Conservation (phyloP, 768 basidiomycete genomes). For the Pleurotus eryngii region DNA sequence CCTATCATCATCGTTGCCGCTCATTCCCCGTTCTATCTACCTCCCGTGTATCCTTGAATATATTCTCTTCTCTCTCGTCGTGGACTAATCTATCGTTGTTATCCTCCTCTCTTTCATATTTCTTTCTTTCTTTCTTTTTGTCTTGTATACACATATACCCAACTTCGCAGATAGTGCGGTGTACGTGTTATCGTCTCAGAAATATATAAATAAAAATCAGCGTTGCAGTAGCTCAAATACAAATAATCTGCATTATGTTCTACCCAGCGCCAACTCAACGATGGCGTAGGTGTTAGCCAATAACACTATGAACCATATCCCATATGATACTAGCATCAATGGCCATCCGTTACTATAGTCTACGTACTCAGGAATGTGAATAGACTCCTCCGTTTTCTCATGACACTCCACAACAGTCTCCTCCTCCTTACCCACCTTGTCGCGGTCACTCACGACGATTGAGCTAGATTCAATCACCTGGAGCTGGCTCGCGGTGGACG, state of each 20-base stretch:
- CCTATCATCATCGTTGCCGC: neutral
- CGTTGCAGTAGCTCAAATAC: too few species aligned
- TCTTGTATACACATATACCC: conserved; percentile 8
- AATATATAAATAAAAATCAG: neutral
- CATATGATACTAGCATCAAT: conserved; percentile 39
- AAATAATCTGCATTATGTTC: conserved; percentile 1
- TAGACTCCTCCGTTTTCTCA: conserved; percentile 10
- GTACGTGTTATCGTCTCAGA: neutral
- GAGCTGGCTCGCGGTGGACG: too few species aligned
- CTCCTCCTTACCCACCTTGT: neutral
- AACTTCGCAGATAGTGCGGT: neutral
- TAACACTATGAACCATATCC: conserved; percentile 43
- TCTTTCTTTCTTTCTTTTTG: conserved; percentile 21
- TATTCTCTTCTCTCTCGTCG: neutral
- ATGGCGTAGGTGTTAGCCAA: conserved; percentile 53
- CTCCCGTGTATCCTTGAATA: neutral
- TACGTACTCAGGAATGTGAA: conserved; percentile 18
- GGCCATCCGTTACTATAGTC: conserved; percentile 38
- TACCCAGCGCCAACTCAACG: conserved; percentile 35
- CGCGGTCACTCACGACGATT: neutral
- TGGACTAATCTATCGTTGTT: neutral
- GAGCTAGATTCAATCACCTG: too few species aligned
- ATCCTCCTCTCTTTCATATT: conserved; percentile 33
- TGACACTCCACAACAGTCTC: neutral
- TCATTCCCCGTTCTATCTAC: neutral